Conservation (phyloP, 1,284 basidiomycete genomes). For the Coriolopsis trogii region DNA sequence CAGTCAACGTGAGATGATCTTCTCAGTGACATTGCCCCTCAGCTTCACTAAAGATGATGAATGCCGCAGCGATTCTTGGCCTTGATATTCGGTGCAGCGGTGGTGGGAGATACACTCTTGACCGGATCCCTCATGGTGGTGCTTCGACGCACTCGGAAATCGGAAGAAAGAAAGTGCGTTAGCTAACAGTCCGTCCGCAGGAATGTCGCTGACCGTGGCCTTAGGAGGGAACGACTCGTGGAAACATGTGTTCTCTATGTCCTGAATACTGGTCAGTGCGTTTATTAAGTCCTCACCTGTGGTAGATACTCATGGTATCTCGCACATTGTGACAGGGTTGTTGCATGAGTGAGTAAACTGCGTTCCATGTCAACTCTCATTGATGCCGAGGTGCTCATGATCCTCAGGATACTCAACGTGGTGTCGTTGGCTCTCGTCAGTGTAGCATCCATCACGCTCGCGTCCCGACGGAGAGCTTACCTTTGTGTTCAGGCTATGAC, state of each 20-base stretch:
- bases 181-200: no score
- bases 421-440: not conserved
- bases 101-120: not conserved
- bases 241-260: not conserved
- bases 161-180: not conserved
- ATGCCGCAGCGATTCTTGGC: not conserved
- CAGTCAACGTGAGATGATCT: no score
- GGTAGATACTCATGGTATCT: not conserved
- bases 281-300: not conserved
- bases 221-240: not conserved
- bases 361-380: not conserved
- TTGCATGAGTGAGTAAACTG: not conserved
- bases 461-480: no score
- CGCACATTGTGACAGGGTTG: not conserved
- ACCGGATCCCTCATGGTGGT: not conserved
- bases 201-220: no score
- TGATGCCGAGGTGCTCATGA: not conserved
- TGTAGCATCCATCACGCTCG: no score
- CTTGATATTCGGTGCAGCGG: not conserved
- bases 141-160: not conserved
- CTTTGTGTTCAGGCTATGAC: not conserved
- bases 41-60: not conserved
- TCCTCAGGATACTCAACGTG: not conserved
- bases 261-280: constrained; percentile 2
- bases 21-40: no score